A percentile compares a stretch with the other conserved stretches of the same genome.
These are phyloP conservation scores for Nakataea oryzae DNA, from an alignment of 2,329 filamentous ascomycete species.

Conservation along the genomic window DNA sequence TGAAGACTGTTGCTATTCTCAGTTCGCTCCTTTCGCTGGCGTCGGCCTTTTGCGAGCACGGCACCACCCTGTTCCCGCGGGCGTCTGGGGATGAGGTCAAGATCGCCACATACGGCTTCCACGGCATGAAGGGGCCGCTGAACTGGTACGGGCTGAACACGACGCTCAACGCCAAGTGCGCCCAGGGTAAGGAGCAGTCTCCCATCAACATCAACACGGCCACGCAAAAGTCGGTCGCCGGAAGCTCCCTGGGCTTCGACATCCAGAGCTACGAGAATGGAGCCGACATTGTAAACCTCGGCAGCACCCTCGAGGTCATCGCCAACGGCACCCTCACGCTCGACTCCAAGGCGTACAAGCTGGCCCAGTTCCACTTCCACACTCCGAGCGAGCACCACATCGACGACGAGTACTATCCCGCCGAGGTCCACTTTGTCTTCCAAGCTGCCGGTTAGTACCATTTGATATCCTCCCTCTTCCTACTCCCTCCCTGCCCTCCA, in stretches of 20 bases:
- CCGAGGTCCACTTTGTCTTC: slow-evolving; percentile 32
- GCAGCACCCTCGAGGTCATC: slow-evolving; percentile 39
- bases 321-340: slow-evolving; percentile 34
- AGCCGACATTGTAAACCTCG: slow-evolving; percentile 38
- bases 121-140: slow-evolving; percentile 31
- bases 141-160: slow-evolving; percentile 37
- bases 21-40: slow-evolving; percentile 7
- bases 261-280: slow-evolving; percentile 24
- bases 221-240: slow-evolving; percentile 7
- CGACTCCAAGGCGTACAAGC: slow-evolving; percentile 25
- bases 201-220: slow-evolving; percentile 39
- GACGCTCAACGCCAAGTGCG: slow-evolving; percentile 32
- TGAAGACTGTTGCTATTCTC: background rate
- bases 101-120: slow-evolving; percentile 29
- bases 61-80: slow-evolving; percentile 22
- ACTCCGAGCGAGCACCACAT: slow-evolving; percentile 48
- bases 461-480: background rate
- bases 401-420: slow-evolving; percentile 25
- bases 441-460: slow-evolving; percentile 16
- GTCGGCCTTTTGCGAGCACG: slow-evolving; percentile 18
- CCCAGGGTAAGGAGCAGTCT: slow-evolving; percentile 38
- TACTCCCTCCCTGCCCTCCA: background rate
- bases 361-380: slow-evolving; percentile 51
- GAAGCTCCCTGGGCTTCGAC: slow-evolving; percentile 17
- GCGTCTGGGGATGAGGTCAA: slow-evolving; percentile 13